Evolutionary conservation across 2,329 filamentous ascomycete species (phyloP).

Genomic region (Apiospora pterosperma): DNA sequence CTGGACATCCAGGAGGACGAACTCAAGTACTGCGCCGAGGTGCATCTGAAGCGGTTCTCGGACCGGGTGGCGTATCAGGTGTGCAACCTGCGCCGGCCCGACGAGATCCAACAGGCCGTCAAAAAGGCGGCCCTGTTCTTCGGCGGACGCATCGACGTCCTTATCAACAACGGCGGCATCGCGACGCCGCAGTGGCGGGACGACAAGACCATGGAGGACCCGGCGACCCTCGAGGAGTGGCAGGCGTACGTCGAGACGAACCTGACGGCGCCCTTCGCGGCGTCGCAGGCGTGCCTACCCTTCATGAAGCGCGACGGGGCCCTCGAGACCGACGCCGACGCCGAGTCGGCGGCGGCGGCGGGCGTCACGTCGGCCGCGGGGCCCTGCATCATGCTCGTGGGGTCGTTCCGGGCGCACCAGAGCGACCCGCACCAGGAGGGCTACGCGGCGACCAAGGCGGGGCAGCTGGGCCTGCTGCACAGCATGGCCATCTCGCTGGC

Average conservation of each 20-base stretch:
- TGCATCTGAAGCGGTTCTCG: constrained; percentile 24
- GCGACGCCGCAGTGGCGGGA: constrained; percentile 36
- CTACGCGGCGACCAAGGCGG: constrained; percentile 40
- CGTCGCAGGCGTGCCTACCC: constrained; percentile 42
- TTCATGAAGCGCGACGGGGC: constrained; percentile 36
- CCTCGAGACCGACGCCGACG: constrained; percentile 6
- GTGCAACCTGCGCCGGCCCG: constrained; percentile 38
- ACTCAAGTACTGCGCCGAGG: constrained; percentile 30
- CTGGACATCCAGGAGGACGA: constrained; percentile 39
- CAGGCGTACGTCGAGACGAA: constrained; percentile 42
- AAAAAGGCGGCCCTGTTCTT: constrained; percentile 32
- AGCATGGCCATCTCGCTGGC: constrained; percentile 32
- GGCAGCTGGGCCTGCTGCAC: constrained; percentile 31
- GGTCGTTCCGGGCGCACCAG: constrained; percentile 41
- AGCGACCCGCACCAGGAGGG: constrained; percentile 45
- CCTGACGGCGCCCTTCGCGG: constrained; percentile 41
- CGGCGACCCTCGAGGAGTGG: constrained; percentile 39
- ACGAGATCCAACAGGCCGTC: constrained; percentile 31
- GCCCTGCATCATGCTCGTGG: constrained; percentile 43
- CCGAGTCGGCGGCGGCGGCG: constrained; percentile 11
- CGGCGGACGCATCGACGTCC: constrained; percentile 32
- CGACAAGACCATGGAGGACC: constrained; percentile 42
- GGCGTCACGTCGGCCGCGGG: constrained; percentile 20
- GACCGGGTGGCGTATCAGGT: constrained; percentile 29
- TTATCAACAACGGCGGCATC: constrained; percentile 37